Conservation (phyloP, 2,329 filamentous ascomycete species). For the Colletotrichum sp. region DNA sequence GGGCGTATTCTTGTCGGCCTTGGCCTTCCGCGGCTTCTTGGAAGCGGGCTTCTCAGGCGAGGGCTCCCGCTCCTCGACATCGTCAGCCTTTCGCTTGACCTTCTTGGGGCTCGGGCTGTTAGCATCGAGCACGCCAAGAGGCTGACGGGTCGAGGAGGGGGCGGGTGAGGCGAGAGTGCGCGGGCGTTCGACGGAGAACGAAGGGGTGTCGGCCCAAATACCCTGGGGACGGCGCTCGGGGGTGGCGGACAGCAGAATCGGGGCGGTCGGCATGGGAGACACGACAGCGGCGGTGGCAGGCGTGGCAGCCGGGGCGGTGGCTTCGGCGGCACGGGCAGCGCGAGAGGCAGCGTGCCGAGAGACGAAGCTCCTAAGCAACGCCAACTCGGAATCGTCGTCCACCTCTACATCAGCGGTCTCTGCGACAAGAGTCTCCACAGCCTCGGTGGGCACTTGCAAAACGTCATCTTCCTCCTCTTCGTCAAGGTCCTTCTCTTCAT, state of each 20-base stretch:
- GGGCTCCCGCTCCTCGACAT: constrained; percentile 17
- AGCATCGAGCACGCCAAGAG: constrained; percentile 37
- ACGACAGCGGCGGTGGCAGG: background rate
- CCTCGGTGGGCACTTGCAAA: background rate
- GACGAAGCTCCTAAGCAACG: constrained; percentile 10
- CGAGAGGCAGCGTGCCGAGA: constrained; percentile 30
- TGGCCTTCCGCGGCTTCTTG: constrained; percentile 27
- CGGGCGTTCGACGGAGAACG: background rate
- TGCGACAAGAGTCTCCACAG: background rate
- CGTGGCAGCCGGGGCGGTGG: background rate
- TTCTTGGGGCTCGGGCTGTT: constrained; percentile 44
- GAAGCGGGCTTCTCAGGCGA: constrained; percentile 14
- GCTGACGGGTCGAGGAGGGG: constrained; percentile 18
- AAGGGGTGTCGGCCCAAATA: background rate
- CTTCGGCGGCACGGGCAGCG: constrained; percentile 33
- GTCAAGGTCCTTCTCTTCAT: background rate
- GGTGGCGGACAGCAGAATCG: background rate
- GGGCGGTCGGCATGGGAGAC: background rate
- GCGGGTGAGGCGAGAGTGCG: background rate
- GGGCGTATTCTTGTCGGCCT: constrained; percentile 17
- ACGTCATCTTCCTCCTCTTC: background rate
- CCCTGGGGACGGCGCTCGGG: constrained; percentile 7
- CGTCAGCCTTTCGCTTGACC: constrained; percentile 37
- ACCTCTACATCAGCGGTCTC: background rate
- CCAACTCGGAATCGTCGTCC: constrained; percentile 3